Base-by-base conservation (phyloP, 2,329 filamentous ascomycete genomes). In the Moelleriella libera region DNA sequence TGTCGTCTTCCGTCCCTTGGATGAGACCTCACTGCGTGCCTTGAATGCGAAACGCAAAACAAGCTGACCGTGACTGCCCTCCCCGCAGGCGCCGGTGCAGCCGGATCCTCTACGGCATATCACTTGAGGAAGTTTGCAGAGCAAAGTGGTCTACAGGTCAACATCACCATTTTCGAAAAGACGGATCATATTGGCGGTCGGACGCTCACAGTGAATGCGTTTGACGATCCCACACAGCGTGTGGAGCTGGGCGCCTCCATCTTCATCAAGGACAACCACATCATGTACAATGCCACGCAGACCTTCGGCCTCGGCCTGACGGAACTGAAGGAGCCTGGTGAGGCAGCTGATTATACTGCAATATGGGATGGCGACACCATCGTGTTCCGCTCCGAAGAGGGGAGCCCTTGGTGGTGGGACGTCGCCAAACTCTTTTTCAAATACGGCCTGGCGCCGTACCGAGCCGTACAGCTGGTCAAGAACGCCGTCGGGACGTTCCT, bases 231-330 rank as follows among this genome's bases (percentile, higher is more conserved):
- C 2, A 53, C 67, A 0, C 68, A 81, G 40, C 83, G 84, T 1
- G 76, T 95, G 37, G 92, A 98, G 63, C 71, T 97, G 1, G 92
- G 92, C 12, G 92, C 85, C 9, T 90, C 84, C 51, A 95, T 97
- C 56, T 98, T 97, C 60, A 86, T 97, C 43, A 63, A 83, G 45
- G 76, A 84, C 42, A 98, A 97, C 59, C 70, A 80, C 40, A 95
- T 94, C 57, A 74, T 98, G 40, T 78, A 82, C 56, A 81, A 85
- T 47, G 84, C 88, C 1, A 80, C 78, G 6, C 66, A 75, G 32
- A 72, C 77, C 11, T 88, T 95, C 59, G 78, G 78, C n/a, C 77
- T 98, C 4, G 66, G 69, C 0, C 66, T 78, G 2, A 66, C 62
- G n/a, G 66, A 65, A 8, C 64, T 63, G 2, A 67, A 70, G 12